A percentile compares a stretch with the other conserved stretches of the same genome.
Evolutionary conservation across 148 eudicot species (phyloP).

Genomic region (Nyssa sinensis): DNA sequence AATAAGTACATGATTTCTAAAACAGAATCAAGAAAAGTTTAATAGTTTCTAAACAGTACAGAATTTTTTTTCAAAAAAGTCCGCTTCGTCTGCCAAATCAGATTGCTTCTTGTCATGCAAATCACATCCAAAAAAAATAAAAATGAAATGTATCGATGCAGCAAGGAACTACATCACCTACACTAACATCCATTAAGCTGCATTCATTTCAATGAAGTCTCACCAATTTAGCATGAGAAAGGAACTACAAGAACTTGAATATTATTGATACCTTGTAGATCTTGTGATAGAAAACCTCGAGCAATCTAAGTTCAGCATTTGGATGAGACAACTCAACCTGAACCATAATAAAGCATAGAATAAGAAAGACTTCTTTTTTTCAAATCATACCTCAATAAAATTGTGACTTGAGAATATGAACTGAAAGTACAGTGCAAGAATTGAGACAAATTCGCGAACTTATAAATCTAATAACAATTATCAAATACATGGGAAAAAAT

Average conservation of each 20-base stretch:
- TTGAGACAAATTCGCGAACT: background rate
- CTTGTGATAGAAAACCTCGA: conserved; percentile 92
- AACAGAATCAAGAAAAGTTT: background rate
- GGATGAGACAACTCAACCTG: conserved; percentile 91
- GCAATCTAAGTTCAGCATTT: conserved; percentile 80
- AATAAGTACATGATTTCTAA: background rate
- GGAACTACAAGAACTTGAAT: background rate
- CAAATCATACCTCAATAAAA: background rate
- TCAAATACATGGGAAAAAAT: too few species aligned
- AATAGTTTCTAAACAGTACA: background rate
- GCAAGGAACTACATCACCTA: background rate
- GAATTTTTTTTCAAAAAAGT: background rate
- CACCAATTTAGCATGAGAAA: background rate
- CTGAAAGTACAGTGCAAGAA: background rate
- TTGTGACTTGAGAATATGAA: background rate
- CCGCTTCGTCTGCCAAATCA: background rate
- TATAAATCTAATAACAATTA: background rate
- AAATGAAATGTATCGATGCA: background rate
- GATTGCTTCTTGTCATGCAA: background rate
- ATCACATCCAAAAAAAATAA: background rate
- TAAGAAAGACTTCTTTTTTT: background rate
- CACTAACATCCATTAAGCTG: background rate
- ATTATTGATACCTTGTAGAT: conserved; percentile 69
- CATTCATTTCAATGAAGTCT: background rate
- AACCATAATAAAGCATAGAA: background rate